These are phyloP conservation scores for Phaeotremella fagi DNA, from an alignment of 768 basidiomycete species.

Conservation along the genomic window DNA sequence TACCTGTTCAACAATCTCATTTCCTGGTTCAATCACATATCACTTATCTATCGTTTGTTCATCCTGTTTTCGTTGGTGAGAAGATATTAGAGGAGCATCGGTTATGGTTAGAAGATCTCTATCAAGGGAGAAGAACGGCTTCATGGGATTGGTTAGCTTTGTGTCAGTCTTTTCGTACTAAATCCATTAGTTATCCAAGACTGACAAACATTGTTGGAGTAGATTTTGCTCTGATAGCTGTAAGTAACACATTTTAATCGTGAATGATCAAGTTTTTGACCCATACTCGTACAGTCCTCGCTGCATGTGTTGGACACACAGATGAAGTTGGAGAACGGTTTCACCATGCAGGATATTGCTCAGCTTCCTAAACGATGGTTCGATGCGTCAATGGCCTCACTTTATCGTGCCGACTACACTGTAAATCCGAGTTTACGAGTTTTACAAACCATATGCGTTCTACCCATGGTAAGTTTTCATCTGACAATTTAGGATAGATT, in stretches of 20 bases:
- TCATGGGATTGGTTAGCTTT: background rate
- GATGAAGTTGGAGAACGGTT: background rate
- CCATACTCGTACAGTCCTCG: background rate
- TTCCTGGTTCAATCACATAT: background rate
- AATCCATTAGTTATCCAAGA: background rate
- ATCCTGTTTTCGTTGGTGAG: background rate
- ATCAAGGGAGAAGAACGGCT: background rate
- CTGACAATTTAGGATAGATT: background rate
- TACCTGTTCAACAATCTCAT: background rate
- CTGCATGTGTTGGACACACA: background rate
- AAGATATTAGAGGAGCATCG: background rate
- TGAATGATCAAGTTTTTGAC: background rate
- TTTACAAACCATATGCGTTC: background rate
- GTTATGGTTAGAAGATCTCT: background rate
- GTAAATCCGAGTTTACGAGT: background rate
- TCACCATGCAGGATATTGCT: background rate
- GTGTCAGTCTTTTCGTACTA: background rate
- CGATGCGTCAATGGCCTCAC: background rate
- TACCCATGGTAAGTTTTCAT: background rate
- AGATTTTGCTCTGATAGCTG: background rate
- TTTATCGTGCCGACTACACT: background rate
- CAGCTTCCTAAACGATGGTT: background rate
- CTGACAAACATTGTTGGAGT: background rate
- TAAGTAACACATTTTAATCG: background rate
- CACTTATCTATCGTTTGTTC: background rate